Percentiles rank a stretch among this genome's conserved stretches.
phyloP scores from a whole-genome alignment of 2,329 filamentous ascomycete genomes.

The Colletotrichum sidae region DNA sequence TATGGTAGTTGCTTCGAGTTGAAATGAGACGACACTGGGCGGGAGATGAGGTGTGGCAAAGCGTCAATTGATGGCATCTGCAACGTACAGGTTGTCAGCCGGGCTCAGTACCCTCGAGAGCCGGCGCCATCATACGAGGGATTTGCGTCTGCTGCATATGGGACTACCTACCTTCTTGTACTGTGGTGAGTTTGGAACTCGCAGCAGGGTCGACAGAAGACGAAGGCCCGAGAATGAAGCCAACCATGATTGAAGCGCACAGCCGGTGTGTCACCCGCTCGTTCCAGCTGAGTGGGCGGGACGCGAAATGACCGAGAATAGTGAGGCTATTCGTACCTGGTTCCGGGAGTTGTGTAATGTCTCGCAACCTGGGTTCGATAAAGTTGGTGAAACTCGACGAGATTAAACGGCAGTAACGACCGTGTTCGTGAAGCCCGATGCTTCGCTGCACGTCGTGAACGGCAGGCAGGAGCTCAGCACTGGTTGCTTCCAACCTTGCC shows the following conservation, averaged over 20 bases:
- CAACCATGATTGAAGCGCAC: neutral
- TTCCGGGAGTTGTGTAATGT: conserved; percentile 2
- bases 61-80: no score
- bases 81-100: no score
- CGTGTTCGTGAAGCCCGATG: neutral
- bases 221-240: no score
- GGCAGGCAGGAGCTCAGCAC: neutral
- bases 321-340: neutral
- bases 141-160: no score
- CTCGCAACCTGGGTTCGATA: conserved; percentile 8
- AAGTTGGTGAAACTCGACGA: conserved; percentile 21
- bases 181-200: no score
- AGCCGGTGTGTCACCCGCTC: conserved; percentile 1
- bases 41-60: neutral
- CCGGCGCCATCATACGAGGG: conserved; percentile 13
- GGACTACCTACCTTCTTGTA: no score
- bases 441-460: neutral
- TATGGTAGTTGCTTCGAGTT: neutral
- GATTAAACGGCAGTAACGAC: conserved; percentile 4
- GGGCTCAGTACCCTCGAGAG: neutral
- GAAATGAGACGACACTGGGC: neutral
- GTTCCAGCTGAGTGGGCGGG: conserved; percentile 14
- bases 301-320: conserved; percentile 16
- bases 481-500: no score
- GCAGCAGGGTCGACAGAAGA: no score